A percentile compares a stretch with the other conserved stretches of the same genome.
These are phyloP conservation scores for Schizonepeta tenuifolia DNA, from an alignment of 257 asterid genomes.

Conservation along the genomic window DNA sequence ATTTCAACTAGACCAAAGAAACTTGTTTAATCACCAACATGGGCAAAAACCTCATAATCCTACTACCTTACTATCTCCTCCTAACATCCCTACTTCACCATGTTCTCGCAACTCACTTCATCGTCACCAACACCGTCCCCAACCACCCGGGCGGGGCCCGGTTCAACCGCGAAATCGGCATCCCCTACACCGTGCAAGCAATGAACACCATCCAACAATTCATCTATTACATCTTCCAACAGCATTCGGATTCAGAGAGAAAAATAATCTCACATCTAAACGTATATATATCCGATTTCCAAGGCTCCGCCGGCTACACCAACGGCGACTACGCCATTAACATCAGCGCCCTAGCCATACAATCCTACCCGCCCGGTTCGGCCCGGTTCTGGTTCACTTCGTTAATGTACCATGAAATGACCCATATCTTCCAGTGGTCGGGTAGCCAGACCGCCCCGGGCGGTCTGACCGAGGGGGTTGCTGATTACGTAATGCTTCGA, in stretches of 20 bases:
- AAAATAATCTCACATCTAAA: slow-evolving; percentile 8
- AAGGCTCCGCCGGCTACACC: no score
- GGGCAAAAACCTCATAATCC: no score
- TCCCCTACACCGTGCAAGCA: background rate
- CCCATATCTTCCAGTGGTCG: slow-evolving; percentile 52
- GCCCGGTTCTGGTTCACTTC: slow-evolving; percentile 11
- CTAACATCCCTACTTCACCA: background rate
- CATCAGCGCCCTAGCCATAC: background rate
- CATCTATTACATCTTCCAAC: slow-evolving; percentile 31
- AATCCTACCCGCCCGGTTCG: background rate
- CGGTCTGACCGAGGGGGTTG: slow-evolving; percentile 47
- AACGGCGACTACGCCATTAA: slow-evolving; percentile 22
- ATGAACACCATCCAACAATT: slow-evolving; percentile 10
- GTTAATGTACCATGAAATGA: slow-evolving; percentile 47
- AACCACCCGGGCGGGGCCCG: slow-evolving; percentile 27
- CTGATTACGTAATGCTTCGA: slow-evolving; percentile 44
- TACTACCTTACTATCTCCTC: background rate
- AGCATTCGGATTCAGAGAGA: background rate
- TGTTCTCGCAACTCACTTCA: background rate
- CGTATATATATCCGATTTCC: background rate
- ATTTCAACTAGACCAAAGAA: no score
- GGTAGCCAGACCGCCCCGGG: slow-evolving; percentile 40
- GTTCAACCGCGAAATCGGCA: slow-evolving; percentile 33
- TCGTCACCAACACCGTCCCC: slow-evolving; percentile 24
- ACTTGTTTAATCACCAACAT: no score